Evolutionary conservation across 345 rosid genomes (phyloP).

Genomic region (Salix brachista): DNA sequence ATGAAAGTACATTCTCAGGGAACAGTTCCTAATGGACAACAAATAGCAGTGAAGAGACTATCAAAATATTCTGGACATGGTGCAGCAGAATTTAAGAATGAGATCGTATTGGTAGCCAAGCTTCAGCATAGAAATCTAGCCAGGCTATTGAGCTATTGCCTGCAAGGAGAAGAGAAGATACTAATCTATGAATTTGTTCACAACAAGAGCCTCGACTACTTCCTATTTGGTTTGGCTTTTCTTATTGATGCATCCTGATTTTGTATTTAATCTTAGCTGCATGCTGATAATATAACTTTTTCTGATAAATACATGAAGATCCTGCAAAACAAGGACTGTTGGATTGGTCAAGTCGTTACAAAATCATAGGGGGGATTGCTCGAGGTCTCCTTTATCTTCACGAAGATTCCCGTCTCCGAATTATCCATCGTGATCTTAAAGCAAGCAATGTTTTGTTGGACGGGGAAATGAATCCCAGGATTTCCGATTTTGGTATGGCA

Average conservation of each 20-base stretch:
- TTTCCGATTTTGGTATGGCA: slow-evolving; percentile 7
- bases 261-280: no score
- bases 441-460: slow-evolving; percentile 25
- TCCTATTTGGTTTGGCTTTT: slow-evolving; percentile 28
- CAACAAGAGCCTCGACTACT: slow-evolving; percentile 43
- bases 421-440: slow-evolving; percentile 27
- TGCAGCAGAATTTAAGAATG: slow-evolving; percentile 42
- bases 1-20: slow-evolving; percentile 32
- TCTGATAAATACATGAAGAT: background rate
- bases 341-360: slow-evolving; percentile 20
- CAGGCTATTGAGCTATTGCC: slow-evolving; percentile 42
- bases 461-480: slow-evolving; percentile 15
- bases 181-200: slow-evolving; percentile 50
- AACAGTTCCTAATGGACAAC: slow-evolving; percentile 26
- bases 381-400: slow-evolving; percentile 26
- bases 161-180: slow-evolving; percentile 40
- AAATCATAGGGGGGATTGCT: slow-evolving; percentile 20
- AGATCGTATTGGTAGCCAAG: slow-evolving; percentile 35
- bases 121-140: slow-evolving; percentile 55
- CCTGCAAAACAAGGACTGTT: background rate
- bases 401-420: slow-evolving; percentile 15
- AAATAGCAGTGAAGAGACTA: slow-evolving; percentile 48
- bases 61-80: slow-evolving; percentile 43
- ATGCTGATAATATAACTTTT: no score
- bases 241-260: no score